Evolutionary conservation across 228 moss, liverwort and hornwort genomes (phyloP), one percentile per base, ranked within the genome.

Genomic region (Sphagnum fallax): DNA sequence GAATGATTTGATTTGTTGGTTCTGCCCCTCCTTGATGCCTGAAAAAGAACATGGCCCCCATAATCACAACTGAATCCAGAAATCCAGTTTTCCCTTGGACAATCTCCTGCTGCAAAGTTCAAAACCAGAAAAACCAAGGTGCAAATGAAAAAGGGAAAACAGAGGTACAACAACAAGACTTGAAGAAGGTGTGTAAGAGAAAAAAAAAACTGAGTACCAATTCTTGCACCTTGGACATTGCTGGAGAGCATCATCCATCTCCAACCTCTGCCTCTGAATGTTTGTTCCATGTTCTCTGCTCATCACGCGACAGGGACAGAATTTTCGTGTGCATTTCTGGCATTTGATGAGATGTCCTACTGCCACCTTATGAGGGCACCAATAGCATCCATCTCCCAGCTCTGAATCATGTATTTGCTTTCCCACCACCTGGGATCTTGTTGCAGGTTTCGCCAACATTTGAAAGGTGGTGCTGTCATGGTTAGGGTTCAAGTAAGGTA

Each of bases 301-400:
- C 64, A 74, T 8, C 0, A 80, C 75, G 53, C 86, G 82, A 5
- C 80, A 64, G 0, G 82, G 82, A 65, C 86, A 86, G 70, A 63
- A 86, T 32, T 78, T 5, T 2, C 75, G 80, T 2, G 78, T 71
- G 47, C 86, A 86, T 60, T 76, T 53, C 6, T 80, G 62, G 52
- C 86, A 86, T 76, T 83, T 83, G 4, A 78, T 83, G 59, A 83
- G 86, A 57, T 65, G 80, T 76, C 83, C 86, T 74, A 86, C 86
- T 32, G 32, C 2, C 6, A 83, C 83, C 67, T 86, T 86, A 60
- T 86, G 86, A 10, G 80, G 83, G 49, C 83, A 86, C 83, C 86
- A 86, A n/a, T 86, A 83, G 67, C 86, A 86, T 16, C 82, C 83
- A 49, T 47, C 74, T n/a, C 86, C 86, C 14, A 83, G 72, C 32